Evolutionary conservation across 306 rosid species (phyloP), one percentile per base, ranked within the genome.

Genomic region (Bauhinia variegata): DNA sequence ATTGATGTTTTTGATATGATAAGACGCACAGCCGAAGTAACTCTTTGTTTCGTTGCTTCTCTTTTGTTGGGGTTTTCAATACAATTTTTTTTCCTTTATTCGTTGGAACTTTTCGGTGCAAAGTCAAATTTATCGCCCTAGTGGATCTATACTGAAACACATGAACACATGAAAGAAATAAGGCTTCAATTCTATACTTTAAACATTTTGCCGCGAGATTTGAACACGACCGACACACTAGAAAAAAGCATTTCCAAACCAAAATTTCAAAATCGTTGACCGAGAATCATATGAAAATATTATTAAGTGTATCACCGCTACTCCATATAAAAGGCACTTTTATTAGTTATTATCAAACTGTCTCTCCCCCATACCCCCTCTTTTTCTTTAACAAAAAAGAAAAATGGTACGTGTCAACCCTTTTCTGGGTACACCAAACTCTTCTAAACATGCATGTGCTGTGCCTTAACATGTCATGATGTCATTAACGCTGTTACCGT

Each of bases 261-360:
- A 70, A 43, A 75, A 4, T 8, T 50, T 79, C 41, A 12, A 30
- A 54, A 14, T 48, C n/a, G 72, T 70, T 76, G 73, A 77, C 76
- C 41, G 46, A 52, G 47, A 5, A 65, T 58, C 13, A n/a, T 19
- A 59, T 15, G 19, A 1, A 8, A 57, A 36, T 36, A 36, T 8
- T 32, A 54, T 34, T n/a, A 23, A 23, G 28, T 23, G 2, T 23
- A 23, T 1, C 1, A 2, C 28, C 28, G 2, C 28, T 23, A 23
- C 28, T 23, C 28, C 28, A 23, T 61, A 48, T 11, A 54, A 52
- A 28, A 38, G 2, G 41, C 9, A 36, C 6, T 6, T 36, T 36
- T 36, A 36, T 36, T n/a, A n/a, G n/a, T n/a, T n/a, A n/a, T n/a
- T n/a, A n/a, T n/a, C n/a, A n/a, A n/a, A n/a, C n/a, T n/a, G n/a